Base-by-base conservation (phyloP, 1,284 basidiomycete genomes). In the Ceratobasidium sp. region DNA sequence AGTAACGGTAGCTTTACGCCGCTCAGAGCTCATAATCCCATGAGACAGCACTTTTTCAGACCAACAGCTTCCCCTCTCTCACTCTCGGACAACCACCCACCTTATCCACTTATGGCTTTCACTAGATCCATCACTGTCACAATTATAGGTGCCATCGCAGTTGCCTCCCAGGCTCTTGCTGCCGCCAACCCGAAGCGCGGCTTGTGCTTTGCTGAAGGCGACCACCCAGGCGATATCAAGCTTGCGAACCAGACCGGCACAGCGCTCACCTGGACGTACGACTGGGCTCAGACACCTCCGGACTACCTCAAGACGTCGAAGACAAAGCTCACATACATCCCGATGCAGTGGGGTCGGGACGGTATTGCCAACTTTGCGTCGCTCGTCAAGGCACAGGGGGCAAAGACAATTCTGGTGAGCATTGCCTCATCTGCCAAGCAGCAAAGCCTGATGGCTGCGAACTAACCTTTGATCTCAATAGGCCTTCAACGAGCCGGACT, bases 261-360 rank as follows among this genome's bases (percentile, higher is more conserved):
- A 20, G 81, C 80, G 44, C 79, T 80, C 7, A 82, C 82, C 13
- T 83, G 82, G 82, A 80, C 80, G 46, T 83, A 83, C 65, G 77
- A 83, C 67, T n/a, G n/a, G n/a, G n/a, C n/a, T n/a, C n/a, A n/a
- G n/a, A n/a, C n/a, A n/a, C n/a, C n/a, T n/a, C n/a, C n/a, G n/a
- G n/a, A n/a, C n/a, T n/a, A n/a, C n/a, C n/a, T n/a, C n/a, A n/a
- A n/a, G n/a, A n/a, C n/a, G n/a, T n/a, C 82, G 82, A 82, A 80
- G 79, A 7, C 42, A 77, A 61, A 65, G 12, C 80, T 82, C 42
- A 75, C 78, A 5, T 82, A 82, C 54, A 81, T 83, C 40, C 82
- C 82, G 15, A 83, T 83, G 82, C 82, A 83, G 78, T 83, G 82
- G 82, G 82, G 82, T 65, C 64, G 75, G 3, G 42, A 42, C 33